These are phyloP conservation scores for Aurantiochytrium sp. DNA, from an alignment of 108 stramenopile genomes.

Conservation along the genomic window DNA sequence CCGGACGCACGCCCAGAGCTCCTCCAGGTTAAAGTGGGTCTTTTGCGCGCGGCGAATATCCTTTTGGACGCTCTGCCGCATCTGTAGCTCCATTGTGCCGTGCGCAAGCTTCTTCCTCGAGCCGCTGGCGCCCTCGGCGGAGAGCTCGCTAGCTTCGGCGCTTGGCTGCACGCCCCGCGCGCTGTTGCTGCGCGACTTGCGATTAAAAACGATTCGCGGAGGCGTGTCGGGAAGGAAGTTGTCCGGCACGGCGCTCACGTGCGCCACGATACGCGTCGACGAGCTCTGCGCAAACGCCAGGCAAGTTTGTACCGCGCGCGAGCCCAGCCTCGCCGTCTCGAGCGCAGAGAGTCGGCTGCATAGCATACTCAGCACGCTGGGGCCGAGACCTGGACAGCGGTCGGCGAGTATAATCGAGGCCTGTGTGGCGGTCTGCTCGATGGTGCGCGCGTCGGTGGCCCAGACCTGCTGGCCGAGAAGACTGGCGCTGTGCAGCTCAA, in stretches of 20 bases:
- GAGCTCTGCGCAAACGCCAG: not conserved
- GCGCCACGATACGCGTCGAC: not conserved
- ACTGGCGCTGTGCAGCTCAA: not conserved
- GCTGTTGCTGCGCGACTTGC: not conserved
- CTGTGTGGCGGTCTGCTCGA: not conserved
- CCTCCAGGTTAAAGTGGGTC: not conserved
- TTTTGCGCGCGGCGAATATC: not conserved
- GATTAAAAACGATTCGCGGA: not conserved
- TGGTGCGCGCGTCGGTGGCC: not conserved
- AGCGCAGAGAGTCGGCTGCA: not conserved
- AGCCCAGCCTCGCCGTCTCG: not conserved
- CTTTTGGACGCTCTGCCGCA: not conserved
- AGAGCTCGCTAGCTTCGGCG: not conserved
- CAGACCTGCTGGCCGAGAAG: not conserved
- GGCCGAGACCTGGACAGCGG: not conserved
- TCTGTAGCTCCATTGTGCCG: not conserved
- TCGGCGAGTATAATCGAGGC: not conserved
- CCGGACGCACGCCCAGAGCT: not conserved
- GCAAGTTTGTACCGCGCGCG: not conserved
- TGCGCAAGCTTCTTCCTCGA: not conserved
- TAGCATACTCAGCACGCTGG: not conserved
- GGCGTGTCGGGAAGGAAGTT: not conserved
- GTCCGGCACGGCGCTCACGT: too few relatives aligned
- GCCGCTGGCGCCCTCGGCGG: not conserved
- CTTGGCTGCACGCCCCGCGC: not conserved